These are phyloP conservation scores for Penicillium cataractarum DNA, from an alignment of 495 filamentous ascomycete genomes.

Conservation along the genomic window DNA sequence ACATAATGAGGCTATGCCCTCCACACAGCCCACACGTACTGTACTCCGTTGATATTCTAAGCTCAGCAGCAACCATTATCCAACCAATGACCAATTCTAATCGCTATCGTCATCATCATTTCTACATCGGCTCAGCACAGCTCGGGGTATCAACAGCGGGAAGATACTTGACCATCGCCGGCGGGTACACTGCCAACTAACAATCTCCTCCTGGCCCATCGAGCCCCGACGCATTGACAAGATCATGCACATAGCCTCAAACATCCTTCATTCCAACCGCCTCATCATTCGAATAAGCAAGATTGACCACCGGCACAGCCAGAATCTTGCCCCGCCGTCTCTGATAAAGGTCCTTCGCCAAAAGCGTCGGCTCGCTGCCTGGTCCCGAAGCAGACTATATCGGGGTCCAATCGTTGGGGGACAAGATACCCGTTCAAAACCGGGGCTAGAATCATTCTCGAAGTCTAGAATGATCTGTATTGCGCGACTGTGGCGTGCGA, in stretches of 20 bases:
- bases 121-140: not conserved
- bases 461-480: slow-evolving; percentile 17
- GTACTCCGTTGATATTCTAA: not conserved
- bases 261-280: slow-evolving; percentile 41
- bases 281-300: slow-evolving; percentile 46
- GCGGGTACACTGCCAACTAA: slow-evolving; percentile 23
- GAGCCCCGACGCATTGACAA: slow-evolving; percentile 18
- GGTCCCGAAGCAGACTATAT: slow-evolving; percentile 28
- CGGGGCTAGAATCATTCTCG: not conserved
- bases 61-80: not conserved
- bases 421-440: slow-evolving; percentile 8
- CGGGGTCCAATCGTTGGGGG: slow-evolving; percentile 17
- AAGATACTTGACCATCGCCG: not conserved
- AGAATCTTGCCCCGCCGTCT: slow-evolving; percentile 49
- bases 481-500: not conserved
- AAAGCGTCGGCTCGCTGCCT: slow-evolving; percentile 42
- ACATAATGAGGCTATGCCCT: too few relatives aligned
- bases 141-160: not conserved
- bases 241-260: slow-evolving; percentile 44
- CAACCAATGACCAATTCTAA: not conserved
- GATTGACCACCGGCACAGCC: slow-evolving; percentile 53
- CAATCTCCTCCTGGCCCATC: slow-evolving; percentile 15
- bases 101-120: not conserved
- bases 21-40: too few relatives aligned
- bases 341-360: slow-evolving; percentile 55